These are phyloP conservation scores for Pachysandra terminalis DNA, from an alignment of 164 flowering plant genomes.

Conservation along the genomic window DNA sequence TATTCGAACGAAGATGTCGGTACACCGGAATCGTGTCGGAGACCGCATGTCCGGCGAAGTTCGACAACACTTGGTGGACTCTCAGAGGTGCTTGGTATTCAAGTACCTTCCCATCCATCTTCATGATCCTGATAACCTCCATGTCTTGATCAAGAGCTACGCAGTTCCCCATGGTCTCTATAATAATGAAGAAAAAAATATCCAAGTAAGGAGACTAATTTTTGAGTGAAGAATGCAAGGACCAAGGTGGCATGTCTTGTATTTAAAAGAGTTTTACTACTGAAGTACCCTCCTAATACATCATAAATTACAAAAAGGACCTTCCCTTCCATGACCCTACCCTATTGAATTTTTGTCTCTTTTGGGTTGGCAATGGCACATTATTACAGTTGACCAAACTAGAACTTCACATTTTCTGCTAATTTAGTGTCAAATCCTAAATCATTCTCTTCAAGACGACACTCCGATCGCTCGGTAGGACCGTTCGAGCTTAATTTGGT, in stretches of 20 bases:
- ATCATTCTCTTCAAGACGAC: too few species aligned
- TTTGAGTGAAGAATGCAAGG: constrained; percentile 19
- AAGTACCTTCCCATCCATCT: constrained; percentile 55
- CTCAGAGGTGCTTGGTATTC: constrained; percentile 47
- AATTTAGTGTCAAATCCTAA: too few species aligned
- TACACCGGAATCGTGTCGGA: constrained; percentile 30
- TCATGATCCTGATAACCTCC: constrained; percentile 46
- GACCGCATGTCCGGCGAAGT: constrained; percentile 42
- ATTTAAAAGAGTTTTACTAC: constrained; percentile 27
- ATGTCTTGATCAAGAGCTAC: constrained; percentile 37
- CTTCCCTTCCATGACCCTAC: constrained; percentile 13
- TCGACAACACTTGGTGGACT: constrained; percentile 47
- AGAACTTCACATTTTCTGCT: not conserved
- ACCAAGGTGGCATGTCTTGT: constrained; percentile 10
- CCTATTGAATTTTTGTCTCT: not conserved
- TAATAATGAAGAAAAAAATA: not conserved
- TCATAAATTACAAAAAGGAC: constrained; percentile 4
- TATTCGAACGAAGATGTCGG: constrained; percentile 34
- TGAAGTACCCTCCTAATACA: constrained; percentile 13
- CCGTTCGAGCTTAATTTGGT: too few species aligned
- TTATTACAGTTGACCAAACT: too few species aligned
- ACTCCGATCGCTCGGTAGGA: too few species aligned
- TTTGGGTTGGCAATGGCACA: too few species aligned
- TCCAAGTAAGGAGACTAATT: not conserved
- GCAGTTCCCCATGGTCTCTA: constrained; percentile 69